phyloP scores from a whole-genome alignment of 805 yeast genomes.

The Saccharomycopsis fodiens region DNA sequence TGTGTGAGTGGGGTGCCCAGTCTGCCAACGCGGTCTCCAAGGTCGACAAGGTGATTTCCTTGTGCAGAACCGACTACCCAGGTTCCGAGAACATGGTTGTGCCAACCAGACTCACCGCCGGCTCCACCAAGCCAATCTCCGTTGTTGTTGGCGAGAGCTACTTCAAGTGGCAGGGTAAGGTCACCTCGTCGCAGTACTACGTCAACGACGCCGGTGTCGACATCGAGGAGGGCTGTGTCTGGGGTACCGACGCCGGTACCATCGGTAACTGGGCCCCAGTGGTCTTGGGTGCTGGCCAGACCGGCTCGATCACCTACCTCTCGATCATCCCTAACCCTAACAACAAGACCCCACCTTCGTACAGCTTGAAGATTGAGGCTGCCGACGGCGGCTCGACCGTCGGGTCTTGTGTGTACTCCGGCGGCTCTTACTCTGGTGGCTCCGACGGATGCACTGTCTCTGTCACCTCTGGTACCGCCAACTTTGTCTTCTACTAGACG shows the following conservation, averaged over 20 bases:
- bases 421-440: slow-evolving; percentile 61
- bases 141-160: slow-evolving; percentile 74
- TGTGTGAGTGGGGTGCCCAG: slow-evolving; percentile 76
- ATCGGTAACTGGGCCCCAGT: slow-evolving; percentile 94
- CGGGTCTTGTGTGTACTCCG: slow-evolving; percentile 73
- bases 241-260: slow-evolving; percentile 78
- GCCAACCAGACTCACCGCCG: slow-evolving; percentile 77
- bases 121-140: slow-evolving; percentile 55
- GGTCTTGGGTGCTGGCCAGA: slow-evolving; percentile 69
- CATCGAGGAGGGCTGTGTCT: slow-evolving; percentile 83
- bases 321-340: slow-evolving; percentile 76
- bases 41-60: slow-evolving; percentile 60
- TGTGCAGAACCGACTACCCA: slow-evolving; percentile 98
- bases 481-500: slow-evolving; percentile 46
- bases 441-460: slow-evolving; percentile 73
- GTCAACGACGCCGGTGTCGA: slow-evolving; percentile 95
- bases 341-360: slow-evolving; percentile 48
- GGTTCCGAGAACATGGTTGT: slow-evolving; percentile 98
- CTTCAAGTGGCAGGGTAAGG: slow-evolving; percentile 73
- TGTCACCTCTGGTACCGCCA: slow-evolving; percentile 51
- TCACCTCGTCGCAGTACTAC: slow-evolving; percentile 93
- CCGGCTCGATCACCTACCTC: slow-evolving; percentile 53
- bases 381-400: slow-evolving; percentile 44
- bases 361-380: slow-evolving; percentile 69
- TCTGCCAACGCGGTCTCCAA: slow-evolving; percentile 50